phyloP scores from a whole-genome alignment of 495 filamentous ascomycete genomes.

The Hypoxylon fuscum region DNA sequence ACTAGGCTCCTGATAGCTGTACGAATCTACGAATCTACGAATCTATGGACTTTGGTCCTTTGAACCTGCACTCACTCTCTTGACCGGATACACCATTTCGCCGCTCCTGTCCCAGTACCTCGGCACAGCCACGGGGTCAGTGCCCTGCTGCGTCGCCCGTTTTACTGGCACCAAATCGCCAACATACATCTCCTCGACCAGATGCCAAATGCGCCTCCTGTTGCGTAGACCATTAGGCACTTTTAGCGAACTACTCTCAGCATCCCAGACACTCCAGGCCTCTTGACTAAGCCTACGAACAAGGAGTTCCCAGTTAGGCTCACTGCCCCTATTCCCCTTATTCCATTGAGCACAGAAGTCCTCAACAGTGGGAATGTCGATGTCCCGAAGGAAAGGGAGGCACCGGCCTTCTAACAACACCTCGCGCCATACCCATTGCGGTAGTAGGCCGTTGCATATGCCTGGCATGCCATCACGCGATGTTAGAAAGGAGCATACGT shows the following conservation, averaged over 20 bases:
- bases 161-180: slow-evolving; percentile 17
- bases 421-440: slow-evolving; percentile 28
- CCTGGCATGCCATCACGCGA: slow-evolving; percentile 14
- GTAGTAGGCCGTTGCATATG: slow-evolving; percentile 8
- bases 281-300: slow-evolving; percentile 24
- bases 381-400: slow-evolving; percentile 13
- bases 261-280: slow-evolving; percentile 27
- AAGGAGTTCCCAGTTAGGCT: slow-evolving; percentile 33
- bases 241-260: slow-evolving; percentile 19
- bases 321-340: background rate
- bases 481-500: slow-evolving; percentile 15
- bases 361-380: slow-evolving; percentile 1
- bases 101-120: slow-evolving; percentile 21
- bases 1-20: too few relatives aligned
- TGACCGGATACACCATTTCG: slow-evolving; percentile 8
- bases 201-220: slow-evolving; percentile 13
- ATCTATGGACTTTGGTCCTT: too few relatives aligned
- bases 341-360: slow-evolving; percentile 14
- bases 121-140: slow-evolving; percentile 7
- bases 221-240: slow-evolving; percentile 24
- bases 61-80: slow-evolving; percentile 6
- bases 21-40: too few relatives aligned
- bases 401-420: slow-evolving; percentile 9
- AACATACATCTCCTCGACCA: slow-evolving; percentile 27
- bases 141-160: background rate